Evolutionary conservation across 306 rosid genomes (phyloP).

Genomic region (Castanea mollissima): DNA sequence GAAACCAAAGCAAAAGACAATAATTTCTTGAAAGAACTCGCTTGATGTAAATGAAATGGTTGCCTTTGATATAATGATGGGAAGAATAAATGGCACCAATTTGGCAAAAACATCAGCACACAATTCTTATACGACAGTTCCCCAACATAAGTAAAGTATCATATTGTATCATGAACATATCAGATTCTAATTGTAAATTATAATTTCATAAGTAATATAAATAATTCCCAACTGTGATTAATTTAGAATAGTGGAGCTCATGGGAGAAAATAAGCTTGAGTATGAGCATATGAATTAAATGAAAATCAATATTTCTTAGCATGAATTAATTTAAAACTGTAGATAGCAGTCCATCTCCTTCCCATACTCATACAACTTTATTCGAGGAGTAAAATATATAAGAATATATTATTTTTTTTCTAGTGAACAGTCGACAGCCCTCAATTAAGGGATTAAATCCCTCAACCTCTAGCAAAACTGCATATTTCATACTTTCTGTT

Average conservation of each 20-base stretch:
- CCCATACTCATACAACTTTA: not conserved
- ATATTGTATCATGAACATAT: not conserved
- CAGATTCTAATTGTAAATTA: not conserved
- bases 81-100: not conserved
- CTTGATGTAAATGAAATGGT: not conserved
- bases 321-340: not conserved
- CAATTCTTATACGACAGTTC: not conserved
- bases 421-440: not conserved
- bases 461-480: slow-evolving; percentile 9
- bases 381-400: not conserved
- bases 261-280: not conserved
- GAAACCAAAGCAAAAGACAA: not conserved
- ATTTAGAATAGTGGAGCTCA: not conserved
- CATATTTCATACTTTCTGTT: slow-evolving; percentile 6
- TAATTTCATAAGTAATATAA: not conserved
- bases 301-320: not conserved
- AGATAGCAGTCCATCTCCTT: not conserved
- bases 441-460: not conserved
- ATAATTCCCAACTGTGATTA: not conserved
- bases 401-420: not conserved
- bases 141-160: not conserved
- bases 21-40: not conserved
- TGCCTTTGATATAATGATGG: not conserved
- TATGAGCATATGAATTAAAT: not conserved
- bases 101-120: not conserved